A percentile compares a stretch with the other conserved stretches of the same genome.
Conservation (phyloP, 2,329 filamentous ascomycete genomes). For the Aspergillus sp. region DNA sequence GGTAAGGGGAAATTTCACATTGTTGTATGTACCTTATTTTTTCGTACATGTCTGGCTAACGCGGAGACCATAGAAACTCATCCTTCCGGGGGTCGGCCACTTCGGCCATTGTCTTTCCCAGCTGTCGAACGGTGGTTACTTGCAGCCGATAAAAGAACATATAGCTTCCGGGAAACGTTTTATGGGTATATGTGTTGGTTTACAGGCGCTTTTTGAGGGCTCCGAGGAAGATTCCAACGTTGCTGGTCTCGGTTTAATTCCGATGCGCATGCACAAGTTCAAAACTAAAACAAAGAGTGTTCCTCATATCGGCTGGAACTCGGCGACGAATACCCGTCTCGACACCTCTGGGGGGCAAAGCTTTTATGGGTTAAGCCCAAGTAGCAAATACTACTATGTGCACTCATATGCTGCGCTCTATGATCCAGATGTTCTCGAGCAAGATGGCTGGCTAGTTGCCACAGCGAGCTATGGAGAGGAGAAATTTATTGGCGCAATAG, state of each 20-base stretch:
- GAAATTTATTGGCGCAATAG: constrained; percentile 87
- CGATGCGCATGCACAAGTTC: constrained; percentile 71
- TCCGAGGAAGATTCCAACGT: constrained; percentile 75
- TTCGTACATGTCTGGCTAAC: neutral
- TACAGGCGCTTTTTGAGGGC: constrained; percentile 85
- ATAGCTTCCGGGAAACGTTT: constrained; percentile 92
- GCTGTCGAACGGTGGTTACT: constrained; percentile 76
- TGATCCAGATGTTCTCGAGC: constrained; percentile 68
- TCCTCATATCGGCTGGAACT: constrained; percentile 99
- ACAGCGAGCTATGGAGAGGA: constrained; percentile 84
- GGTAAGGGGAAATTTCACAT: constrained; percentile 51
- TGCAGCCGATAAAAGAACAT: constrained; percentile 78
- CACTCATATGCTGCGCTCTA: constrained; percentile 91
- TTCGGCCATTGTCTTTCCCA: constrained; percentile 94
- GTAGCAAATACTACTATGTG: constrained; percentile 98
- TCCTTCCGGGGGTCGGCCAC: constrained; percentile 93
- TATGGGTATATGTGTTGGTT: constrained; percentile 93
- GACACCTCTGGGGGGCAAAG: constrained; percentile 47
- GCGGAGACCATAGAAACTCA: constrained; percentile 67
- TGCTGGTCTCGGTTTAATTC: constrained; percentile 73
- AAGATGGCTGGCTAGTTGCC: constrained; percentile 86
- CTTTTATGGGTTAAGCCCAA: constrained; percentile 75
- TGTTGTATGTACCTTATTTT: neutral
- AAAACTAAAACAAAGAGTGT: constrained; percentile 77
- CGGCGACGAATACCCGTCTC: constrained; percentile 60